Evolutionary conservation across 495 filamentous ascomycete genomes (phyloP).

Genomic region (Aspergillus wentii): DNA sequence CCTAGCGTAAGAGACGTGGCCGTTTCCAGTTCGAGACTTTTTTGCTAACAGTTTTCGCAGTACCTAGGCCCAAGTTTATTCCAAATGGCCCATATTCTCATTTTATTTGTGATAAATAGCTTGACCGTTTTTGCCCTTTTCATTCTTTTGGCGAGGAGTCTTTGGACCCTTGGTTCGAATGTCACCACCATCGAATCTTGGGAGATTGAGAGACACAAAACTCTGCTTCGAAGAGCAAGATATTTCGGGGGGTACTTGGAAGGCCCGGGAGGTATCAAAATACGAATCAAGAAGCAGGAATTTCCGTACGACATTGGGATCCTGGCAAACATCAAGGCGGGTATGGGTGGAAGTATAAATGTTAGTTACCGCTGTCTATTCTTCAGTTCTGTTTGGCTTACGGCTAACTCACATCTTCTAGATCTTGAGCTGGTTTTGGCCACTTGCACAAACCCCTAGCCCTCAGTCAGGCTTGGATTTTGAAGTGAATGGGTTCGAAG

Average conservation of each 20-base stretch:
- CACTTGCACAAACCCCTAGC: constrained; percentile 49
- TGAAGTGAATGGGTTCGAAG: constrained; percentile 85
- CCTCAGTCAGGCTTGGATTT: constrained; percentile 60
- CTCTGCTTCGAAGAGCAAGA: constrained; percentile 58
- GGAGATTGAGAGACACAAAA: constrained; percentile 86
- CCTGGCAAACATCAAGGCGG: constrained; percentile 68
- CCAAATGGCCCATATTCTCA: constrained; percentile 62
- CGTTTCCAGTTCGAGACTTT: background rate
- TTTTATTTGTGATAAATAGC: constrained; percentile 56
- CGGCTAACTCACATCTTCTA: constrained; percentile 10
- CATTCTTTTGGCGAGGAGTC: constrained; percentile 57
- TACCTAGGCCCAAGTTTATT: constrained; percentile 70
- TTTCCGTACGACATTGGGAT: constrained; percentile 93
- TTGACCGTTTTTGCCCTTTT: constrained; percentile 60
- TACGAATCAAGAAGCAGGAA: constrained; percentile 62
- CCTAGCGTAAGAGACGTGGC: constrained; percentile 58
- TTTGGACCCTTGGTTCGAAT: constrained; percentile 56
- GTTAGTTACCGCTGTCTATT: constrained; percentile 15
- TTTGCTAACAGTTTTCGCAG: constrained; percentile 21
- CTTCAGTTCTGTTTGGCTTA: too few relatives aligned
- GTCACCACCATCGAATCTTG: constrained; percentile 88
- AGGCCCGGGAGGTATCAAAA: constrained; percentile 52
- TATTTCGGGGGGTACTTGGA: constrained; percentile 54
- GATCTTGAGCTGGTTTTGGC: constrained; percentile 61
- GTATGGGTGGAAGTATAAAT: constrained; percentile 62